Evolutionary conservation across 2,329 filamentous ascomycete species (phyloP).

Genomic region (Hortaea sp.): DNA sequence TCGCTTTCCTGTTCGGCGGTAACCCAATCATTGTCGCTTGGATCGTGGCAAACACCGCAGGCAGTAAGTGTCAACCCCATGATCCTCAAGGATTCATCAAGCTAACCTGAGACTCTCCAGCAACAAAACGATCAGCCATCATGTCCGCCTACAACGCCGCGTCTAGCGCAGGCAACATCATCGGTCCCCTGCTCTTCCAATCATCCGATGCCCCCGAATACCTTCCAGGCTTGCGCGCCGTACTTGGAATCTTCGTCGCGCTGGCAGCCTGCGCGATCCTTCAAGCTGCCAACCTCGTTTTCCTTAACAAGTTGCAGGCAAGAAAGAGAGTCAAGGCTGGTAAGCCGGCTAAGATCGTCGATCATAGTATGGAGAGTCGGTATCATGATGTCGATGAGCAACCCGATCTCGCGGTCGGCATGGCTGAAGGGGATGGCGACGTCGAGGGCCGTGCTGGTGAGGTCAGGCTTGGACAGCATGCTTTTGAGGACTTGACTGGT

Average conservation of each 20-base stretch:
- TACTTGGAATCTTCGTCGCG: slow-evolving; percentile 45
- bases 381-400: slow-evolving; percentile 32
- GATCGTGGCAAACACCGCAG: slow-evolving; percentile 60
- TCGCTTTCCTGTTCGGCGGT: slow-evolving; percentile 56
- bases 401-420: slow-evolving; percentile 2
- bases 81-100: neutral
- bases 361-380: slow-evolving; percentile 49
- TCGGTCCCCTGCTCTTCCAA: slow-evolving; percentile 55
- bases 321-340: slow-evolving; percentile 47
- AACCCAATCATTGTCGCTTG: slow-evolving; percentile 58
- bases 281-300: slow-evolving; percentile 45
- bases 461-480: slow-evolving; percentile 37
- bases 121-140: slow-evolving; percentile 55
- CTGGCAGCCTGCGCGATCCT: slow-evolving; percentile 44
- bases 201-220: slow-evolving; percentile 49
- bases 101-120: neutral
- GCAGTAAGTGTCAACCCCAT: slow-evolving; percentile 24
- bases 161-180: slow-evolving; percentile 47
- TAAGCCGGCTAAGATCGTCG: slow-evolving; percentile 49
- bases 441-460: slow-evolving; percentile 15
- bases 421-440: slow-evolving; percentile 8
- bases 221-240: slow-evolving; percentile 45
- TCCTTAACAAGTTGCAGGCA: slow-evolving; percentile 49
- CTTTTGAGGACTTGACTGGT: slow-evolving; percentile 53
- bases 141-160: slow-evolving; percentile 57